These are phyloP conservation scores for Parafenestella ontariensis DNA, from an alignment of 2,329 filamentous ascomycete genomes.

Conservation along the genomic window DNA sequence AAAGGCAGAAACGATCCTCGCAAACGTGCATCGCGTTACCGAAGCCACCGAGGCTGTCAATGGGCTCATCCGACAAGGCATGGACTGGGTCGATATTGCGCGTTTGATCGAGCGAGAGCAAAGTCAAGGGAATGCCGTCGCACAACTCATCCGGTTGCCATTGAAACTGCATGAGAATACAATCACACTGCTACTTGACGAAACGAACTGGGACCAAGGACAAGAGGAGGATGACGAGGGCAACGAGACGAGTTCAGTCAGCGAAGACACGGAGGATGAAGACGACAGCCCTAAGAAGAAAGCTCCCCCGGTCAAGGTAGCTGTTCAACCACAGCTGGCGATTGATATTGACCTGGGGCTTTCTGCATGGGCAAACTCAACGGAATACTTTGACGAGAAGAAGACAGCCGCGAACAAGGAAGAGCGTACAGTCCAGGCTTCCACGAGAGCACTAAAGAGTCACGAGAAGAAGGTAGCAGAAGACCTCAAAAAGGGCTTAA, in stretches of 20 bases:
- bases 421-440: conserved; percentile 83
- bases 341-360: conserved; percentile 86
- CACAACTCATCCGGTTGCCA: conserved; percentile 83
- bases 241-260: conserved; percentile 70
- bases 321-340: conserved; percentile 59
- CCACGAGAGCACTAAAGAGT: conserved; percentile 82
- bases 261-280: conserved; percentile 67
- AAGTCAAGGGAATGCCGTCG: conserved; percentile 80
- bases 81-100: conserved; percentile 96
- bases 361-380: conserved; percentile 87
- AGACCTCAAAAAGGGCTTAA: conserved; percentile 85
- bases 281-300: conserved; percentile 59
- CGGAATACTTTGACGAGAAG: conserved; percentile 90
- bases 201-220: conserved; percentile 70
- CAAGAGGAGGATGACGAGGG: conserved; percentile 64
- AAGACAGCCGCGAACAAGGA: conserved; percentile 84
- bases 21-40: conserved; percentile 88
- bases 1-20: conserved; percentile 89
- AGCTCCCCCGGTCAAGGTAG: conserved; percentile 42
- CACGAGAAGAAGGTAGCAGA: conserved; percentile 87
- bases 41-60: conserved; percentile 94
- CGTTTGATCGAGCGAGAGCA: conserved; percentile 89
- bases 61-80: conserved; percentile 87
- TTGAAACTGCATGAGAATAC: conserved; percentile 90
- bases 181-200: conserved; percentile 79